These are phyloP conservation scores for Atalantia buxifolia DNA, from an alignment of 345 rosid genomes.

Conservation along the genomic window DNA sequence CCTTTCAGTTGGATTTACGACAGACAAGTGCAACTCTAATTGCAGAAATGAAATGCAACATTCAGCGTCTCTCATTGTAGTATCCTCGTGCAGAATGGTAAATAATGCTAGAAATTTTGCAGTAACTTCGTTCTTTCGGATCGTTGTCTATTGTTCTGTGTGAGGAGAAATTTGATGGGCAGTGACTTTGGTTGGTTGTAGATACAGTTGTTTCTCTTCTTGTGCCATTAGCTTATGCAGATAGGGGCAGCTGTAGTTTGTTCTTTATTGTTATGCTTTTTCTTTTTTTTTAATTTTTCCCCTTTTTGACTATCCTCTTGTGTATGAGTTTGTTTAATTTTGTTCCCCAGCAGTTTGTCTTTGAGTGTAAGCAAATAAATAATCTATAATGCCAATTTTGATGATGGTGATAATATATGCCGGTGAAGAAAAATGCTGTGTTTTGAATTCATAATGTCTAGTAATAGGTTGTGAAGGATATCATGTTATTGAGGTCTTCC, in stretches of 20 bases:
- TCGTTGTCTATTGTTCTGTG: constrained; percentile 4
- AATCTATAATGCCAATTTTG: constrained; percentile 28
- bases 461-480: background rate
- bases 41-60: background rate
- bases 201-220: constrained; percentile 47
- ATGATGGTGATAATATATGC: background rate
- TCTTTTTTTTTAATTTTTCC: too few species aligned
- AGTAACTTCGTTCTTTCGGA: constrained; percentile 5
- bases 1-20: constrained; percentile 89
- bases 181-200: constrained; percentile 32
- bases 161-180: constrained; percentile 1
- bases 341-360: constrained; percentile 15
- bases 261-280: constrained; percentile 19
- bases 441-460: background rate
- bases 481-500: background rate
- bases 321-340: constrained; percentile 22
- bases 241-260: constrained; percentile 36
- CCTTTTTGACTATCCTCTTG: background rate
- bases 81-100: background rate
- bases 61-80: constrained; percentile 1
- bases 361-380: constrained; percentile 22
- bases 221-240: constrained; percentile 32
- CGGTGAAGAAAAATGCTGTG: background rate
- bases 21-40: constrained; percentile 64
- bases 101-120: background rate